Evolutionary conservation across 768 basidiomycete genomes (phyloP).

Genomic region (Trametes cingulata): DNA sequence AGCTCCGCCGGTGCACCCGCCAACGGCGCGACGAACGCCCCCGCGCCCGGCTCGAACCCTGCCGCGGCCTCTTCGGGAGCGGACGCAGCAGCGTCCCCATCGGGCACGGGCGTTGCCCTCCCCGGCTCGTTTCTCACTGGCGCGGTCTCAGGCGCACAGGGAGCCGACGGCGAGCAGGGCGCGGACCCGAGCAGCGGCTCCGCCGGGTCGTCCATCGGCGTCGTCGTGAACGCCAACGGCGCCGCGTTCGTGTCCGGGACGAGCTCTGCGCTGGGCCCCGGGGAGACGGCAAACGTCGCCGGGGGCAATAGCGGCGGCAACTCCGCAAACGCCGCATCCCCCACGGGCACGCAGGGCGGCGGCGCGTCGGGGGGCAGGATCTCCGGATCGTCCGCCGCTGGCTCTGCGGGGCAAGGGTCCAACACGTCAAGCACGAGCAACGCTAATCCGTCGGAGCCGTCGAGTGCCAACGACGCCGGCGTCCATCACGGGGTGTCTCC

Average conservation of each 20-base stretch:
- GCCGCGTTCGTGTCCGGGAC: conserved; percentile 17
- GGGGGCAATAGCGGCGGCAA: not conserved
- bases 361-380: not conserved
- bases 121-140: not conserved
- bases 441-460: conserved; percentile 3
- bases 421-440: not conserved
- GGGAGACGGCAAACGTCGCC: conserved; percentile 1
- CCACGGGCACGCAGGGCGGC: not conserved
- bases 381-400: not conserved
- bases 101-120: not conserved
- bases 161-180: not conserved
- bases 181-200: not conserved
- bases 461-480: conserved; percentile 6
- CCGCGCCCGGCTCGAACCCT: not conserved
- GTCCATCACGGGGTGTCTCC: conserved; percentile 38
- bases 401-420: not conserved
- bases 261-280: not conserved
- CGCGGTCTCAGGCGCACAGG: not conserved
- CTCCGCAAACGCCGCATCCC: not conserved
- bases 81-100: not conserved
- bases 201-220: not conserved
- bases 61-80: not conserved
- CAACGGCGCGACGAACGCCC: not conserved
- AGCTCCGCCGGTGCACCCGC: not conserved
- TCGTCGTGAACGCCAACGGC: conserved; percentile 9